Evolutionary conservation across 2,329 filamentous ascomycete genomes (phyloP).

Genomic region (Clonostachys byssicola): DNA sequence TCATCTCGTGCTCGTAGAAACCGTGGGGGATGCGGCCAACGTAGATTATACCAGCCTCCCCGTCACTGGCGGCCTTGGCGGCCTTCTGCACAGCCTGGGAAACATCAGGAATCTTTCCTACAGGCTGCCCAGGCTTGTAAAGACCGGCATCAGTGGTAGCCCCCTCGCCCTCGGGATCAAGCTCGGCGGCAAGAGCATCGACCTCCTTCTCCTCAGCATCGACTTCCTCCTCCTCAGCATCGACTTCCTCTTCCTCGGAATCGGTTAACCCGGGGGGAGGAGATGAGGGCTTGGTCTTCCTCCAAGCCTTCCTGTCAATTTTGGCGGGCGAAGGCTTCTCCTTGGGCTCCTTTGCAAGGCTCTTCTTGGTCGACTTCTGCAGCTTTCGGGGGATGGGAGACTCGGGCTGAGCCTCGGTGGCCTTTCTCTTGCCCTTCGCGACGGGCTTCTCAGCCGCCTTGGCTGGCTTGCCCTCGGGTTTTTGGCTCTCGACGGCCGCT

Average conservation of each 20-base stretch:
- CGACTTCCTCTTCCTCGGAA: no score
- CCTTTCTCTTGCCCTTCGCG: constrained; percentile 26
- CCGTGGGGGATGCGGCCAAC: constrained; percentile 85
- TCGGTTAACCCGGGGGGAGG: no score
- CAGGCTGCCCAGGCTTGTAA: constrained; percentile 43
- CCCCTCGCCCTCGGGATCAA: constrained; percentile 36
- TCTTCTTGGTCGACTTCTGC: constrained; percentile 20
- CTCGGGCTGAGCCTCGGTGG: constrained; percentile 2
- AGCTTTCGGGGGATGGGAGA: constrained; percentile 29
- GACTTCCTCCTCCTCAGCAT: constrained; percentile 29
- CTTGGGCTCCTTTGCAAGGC: constrained; percentile 16
- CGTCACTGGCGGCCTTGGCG: constrained; percentile 16
- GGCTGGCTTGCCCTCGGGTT: constrained; percentile 17
- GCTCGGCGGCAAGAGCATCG: constrained; percentile 34
- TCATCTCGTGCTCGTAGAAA: constrained; percentile 97
- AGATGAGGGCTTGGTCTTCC: constrained; percentile 1
- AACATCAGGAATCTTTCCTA: constrained; percentile 45
- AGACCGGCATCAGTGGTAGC: constrained; percentile 22
- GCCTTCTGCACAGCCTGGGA: constrained; percentile 39
- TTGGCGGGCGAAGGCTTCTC: constrained; percentile 14
- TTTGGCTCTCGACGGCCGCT: constrained; percentile 20
- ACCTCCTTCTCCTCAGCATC: constrained; percentile 29
- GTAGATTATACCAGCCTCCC: constrained; percentile 69
- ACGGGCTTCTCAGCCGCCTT: constrained; percentile 26
- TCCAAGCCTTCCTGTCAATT: constrained; percentile 12